Evolutionary conservation across 768 basidiomycete species (phyloP).

Genomic region (Trametes villosa): DNA sequence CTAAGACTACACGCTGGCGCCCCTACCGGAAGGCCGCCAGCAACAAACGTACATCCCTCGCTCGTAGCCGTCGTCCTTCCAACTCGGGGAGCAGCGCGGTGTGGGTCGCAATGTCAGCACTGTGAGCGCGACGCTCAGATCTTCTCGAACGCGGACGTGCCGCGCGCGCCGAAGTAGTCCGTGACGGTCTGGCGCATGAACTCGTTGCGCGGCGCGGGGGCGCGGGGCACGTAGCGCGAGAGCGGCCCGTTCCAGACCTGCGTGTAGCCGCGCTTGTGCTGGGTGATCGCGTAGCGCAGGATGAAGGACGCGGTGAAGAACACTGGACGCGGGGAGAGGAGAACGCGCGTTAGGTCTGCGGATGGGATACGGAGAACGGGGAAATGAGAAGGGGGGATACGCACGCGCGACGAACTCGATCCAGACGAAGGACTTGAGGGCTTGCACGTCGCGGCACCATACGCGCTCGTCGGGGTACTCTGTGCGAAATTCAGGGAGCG

Average conservation of each 20-base stretch:
- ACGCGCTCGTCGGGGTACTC: conserved; percentile 47
- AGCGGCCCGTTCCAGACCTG: conserved; percentile 57
- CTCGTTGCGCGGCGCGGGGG: conserved; percentile 13
- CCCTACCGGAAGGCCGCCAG: conserved; percentile 16
- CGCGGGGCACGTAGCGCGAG: conserved; percentile 49
- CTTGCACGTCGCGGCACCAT: conserved; percentile 61
- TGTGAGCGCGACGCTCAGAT: background rate
- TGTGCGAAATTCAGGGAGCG: conserved; percentile 18
- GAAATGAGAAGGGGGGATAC: conserved; percentile 28
- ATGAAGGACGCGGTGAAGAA: conserved; percentile 46
- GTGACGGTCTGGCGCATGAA: conserved; percentile 19
- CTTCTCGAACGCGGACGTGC: conserved; percentile 20
- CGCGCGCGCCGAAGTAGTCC: conserved; percentile 23
- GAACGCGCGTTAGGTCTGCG: background rate
- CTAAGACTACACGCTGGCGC: conserved; percentile 13
- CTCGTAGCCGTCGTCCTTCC: conserved; percentile 3
- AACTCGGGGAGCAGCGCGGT: background rate
- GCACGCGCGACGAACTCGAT: conserved; percentile 56
- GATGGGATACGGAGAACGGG: background rate
- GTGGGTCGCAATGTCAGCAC: background rate
- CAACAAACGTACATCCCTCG: conserved; percentile 6
- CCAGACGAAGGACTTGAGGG: conserved; percentile 62
- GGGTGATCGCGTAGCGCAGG: conserved; percentile 48
- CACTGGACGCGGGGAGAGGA: conserved; percentile 38
- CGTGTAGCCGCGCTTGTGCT: conserved; percentile 50